Base-by-base conservation (phyloP, 495 filamentous ascomycete genomes). In the Cudoniella acicularis region DNA sequence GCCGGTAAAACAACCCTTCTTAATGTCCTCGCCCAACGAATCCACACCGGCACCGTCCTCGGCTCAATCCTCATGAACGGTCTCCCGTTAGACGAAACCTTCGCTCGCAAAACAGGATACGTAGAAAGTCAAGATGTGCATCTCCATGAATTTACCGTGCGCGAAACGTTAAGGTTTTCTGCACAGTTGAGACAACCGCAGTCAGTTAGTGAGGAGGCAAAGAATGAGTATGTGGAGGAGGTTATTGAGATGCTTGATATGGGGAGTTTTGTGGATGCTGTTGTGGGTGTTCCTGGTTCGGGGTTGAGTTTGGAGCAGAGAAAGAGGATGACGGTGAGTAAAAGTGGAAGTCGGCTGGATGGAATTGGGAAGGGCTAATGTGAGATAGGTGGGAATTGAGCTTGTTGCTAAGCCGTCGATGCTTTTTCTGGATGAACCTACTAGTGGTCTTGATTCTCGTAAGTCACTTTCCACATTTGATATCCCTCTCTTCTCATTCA, bases 191-290 rank as follows among this genome's bases (percentile, higher is more conserved):
- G 30, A 36, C 30, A 36, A 47, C 30, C 30, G 13, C 4, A 36
- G 30, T 4, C 4, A 13, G 30, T 23, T 3, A 3, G 4, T 3
- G 24, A 3, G 90, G 6, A 47, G n/a, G 90, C 95, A 66, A 96
- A 95, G 75, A 69, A 90, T 3, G 87, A 78, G 2, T 94, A 96
- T 62, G 91, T 92, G 21, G 87, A 94, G 40, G 89, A 96, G 69
- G 87, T 96, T 48, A 94, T 96, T 65, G 87, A 86, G 70, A 80
- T 95, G 43, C 75, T 96, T 41, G 88, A 90, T n/a, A 94, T 96
- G 91, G 78, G 87, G 63, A 83, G 88, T 49, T 92, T 90, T 56
- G 89, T 89, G 16, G 89, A 95, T 57, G 91, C 91, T 23, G 76
- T 95, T 49, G 88, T 96, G 52, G 92, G 92, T 68, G 82, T 92